Evolutionary conservation across 352 stramenopile genomes (phyloP).

Genomic region (Salisapilia sapeloensis): DNA sequence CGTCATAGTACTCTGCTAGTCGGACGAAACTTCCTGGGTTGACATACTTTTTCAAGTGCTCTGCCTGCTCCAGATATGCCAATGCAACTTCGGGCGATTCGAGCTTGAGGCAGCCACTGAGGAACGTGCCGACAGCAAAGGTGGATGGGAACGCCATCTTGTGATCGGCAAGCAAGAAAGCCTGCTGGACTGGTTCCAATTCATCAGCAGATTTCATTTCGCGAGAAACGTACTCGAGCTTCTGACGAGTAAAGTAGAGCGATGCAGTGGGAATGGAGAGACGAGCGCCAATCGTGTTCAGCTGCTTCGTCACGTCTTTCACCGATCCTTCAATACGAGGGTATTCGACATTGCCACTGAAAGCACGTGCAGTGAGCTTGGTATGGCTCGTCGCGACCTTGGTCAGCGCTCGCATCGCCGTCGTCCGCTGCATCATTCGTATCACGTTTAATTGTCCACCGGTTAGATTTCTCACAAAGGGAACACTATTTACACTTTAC

Average conservation of each 20-base stretch:
- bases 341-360: conserved; percentile 74
- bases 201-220: conserved; percentile 66
- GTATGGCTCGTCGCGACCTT: neutral
- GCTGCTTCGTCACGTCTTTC: conserved; percentile 41
- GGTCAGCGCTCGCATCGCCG: neutral
- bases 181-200: conserved; percentile 42
- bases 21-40: conserved; percentile 64
- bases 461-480: no score
- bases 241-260: conserved; percentile 65
- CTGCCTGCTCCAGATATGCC: conserved; percentile 42
- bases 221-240: conserved; percentile 70
- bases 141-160: conserved; percentile 58
- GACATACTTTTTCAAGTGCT: conserved; percentile 62
- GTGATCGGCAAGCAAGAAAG: conserved; percentile 56
- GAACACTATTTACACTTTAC: no score
- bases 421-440: no score
- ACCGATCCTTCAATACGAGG: conserved; percentile 60
- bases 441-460: no score
- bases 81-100: conserved; percentile 38
- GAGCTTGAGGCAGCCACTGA: conserved; percentile 44
- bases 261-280: conserved; percentile 63
- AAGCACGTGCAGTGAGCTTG: conserved; percentile 21
- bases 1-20: conserved; percentile 43
- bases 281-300: conserved; percentile 51
- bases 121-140: conserved; percentile 44